Evolutionary conservation across 768 basidiomycete species (phyloP).

Genomic region (Tricholoma terreum): DNA sequence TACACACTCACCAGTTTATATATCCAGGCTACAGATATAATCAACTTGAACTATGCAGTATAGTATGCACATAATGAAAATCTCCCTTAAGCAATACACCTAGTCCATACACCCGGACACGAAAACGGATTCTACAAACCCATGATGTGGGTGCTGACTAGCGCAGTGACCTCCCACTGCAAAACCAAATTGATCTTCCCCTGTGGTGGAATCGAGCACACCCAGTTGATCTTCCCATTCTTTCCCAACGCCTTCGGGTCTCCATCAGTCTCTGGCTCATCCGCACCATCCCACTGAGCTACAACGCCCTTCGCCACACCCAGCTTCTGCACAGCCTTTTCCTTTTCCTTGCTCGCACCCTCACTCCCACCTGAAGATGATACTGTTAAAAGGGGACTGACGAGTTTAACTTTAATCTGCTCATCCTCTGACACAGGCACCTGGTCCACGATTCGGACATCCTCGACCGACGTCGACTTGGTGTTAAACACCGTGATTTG

Average conservation of each 20-base stretch:
- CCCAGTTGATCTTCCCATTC: background rate
- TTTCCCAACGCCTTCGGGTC: background rate
- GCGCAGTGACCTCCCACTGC: conserved; percentile 1
- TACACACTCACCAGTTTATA: too few species aligned
- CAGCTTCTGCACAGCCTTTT: background rate
- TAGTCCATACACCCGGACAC: too few species aligned
- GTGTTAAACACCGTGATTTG: conserved; percentile 37
- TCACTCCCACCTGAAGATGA: background rate
- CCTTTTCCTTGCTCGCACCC: background rate
- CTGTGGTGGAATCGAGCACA: background rate
- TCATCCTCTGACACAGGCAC: conserved; percentile 34
- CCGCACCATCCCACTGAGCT: background rate
- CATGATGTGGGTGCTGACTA: background rate
- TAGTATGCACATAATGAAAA: too few species aligned
- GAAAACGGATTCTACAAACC: background rate
- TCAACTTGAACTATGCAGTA: too few species aligned
- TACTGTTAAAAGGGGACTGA: conserved; percentile 22
- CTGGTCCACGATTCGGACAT: conserved; percentile 34
- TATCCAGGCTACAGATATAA: too few species aligned
- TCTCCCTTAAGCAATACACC: too few species aligned
- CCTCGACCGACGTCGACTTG: conserved; percentile 22
- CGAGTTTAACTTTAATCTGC: conserved; percentile 28
- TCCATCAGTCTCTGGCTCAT: background rate
- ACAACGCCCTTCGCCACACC: conserved; percentile 2
- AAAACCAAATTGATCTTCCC: conserved; percentile 3